Percentiles rank a stretch among this genome's conserved stretches.
Conservation (phyloP, 495 filamentous ascomycete genomes). For the Ascodesmis nigricans region DNA sequence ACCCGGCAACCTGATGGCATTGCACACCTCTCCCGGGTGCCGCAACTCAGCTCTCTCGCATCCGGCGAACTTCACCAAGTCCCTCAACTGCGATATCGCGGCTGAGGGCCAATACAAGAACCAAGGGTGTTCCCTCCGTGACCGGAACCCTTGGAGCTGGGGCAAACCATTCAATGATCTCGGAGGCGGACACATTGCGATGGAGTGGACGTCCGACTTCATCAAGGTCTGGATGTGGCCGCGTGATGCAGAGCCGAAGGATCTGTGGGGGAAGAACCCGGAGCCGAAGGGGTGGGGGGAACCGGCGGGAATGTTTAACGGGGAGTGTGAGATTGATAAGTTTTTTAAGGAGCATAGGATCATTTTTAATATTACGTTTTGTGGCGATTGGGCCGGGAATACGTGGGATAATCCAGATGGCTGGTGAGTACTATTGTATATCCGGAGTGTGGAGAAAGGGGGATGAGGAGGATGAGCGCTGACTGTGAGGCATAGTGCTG, state of each 20-base stretch:
- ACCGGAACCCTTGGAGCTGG: constrained; percentile 32
- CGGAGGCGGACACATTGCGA: constrained; percentile 56
- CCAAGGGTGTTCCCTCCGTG: constrained; percentile 27
- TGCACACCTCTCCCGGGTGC: constrained; percentile 55
- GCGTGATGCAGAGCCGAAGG: constrained; percentile 34
- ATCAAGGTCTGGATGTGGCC: constrained; percentile 69
- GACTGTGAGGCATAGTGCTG: constrained; percentile 23
- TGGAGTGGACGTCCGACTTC: constrained; percentile 43
- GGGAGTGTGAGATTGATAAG: constrained; percentile 39
- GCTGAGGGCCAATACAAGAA: constrained; percentile 26
- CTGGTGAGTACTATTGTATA: too few relatives aligned
- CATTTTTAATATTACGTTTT: constrained; percentile 67
- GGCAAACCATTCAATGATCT: constrained; percentile 50
- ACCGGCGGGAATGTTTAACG: constrained; percentile 43
- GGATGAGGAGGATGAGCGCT: too few relatives aligned
- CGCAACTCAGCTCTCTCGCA: constrained; percentile 30
- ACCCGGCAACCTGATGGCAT: constrained; percentile 40
- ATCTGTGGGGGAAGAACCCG: constrained; percentile 35
- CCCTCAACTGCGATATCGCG: constrained; percentile 32
- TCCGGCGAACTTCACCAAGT: constrained; percentile 29
- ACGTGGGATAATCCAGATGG: constrained; percentile 30
- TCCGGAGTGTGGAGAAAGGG: too few relatives aligned
- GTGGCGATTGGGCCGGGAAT: constrained; percentile 70
- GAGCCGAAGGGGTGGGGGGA: constrained; percentile 41
- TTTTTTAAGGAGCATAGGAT: constrained; percentile 53